Conservation (phyloP, 23 red algal genomes). For the Chondrus crispus region DNA sequence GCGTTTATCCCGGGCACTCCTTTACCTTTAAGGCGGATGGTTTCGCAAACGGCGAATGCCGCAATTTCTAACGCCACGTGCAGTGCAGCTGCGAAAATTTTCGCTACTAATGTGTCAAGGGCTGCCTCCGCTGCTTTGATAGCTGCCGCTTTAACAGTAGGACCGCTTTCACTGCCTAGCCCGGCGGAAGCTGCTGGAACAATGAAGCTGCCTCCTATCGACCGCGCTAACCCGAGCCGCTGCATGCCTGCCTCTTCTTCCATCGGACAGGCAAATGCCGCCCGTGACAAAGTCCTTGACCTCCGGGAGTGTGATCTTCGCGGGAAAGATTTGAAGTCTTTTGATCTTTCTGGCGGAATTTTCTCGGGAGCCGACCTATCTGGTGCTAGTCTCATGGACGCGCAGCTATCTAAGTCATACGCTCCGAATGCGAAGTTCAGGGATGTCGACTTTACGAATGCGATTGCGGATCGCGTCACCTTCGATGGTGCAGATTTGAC, state of each 20-base stretch:
- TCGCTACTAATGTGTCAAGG: too few species aligned
- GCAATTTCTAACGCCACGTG: too few species aligned
- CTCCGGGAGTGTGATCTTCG: slow-evolving; percentile 82
- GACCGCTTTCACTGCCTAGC: background rate
- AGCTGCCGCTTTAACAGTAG: background rate
- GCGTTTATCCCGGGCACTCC: too few species aligned
- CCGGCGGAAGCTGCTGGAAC: background rate
- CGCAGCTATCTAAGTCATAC: slow-evolving; percentile 76
- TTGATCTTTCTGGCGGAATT: slow-evolving; percentile 79
- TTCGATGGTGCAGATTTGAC: slow-evolving; percentile 84
- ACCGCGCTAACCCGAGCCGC: slow-evolving; percentile 33
- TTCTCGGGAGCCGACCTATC: slow-evolving; percentile 51
- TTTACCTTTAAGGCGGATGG: too few species aligned
- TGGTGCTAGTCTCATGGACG: slow-evolving; percentile 51
- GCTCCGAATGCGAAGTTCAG: slow-evolving; percentile 43
- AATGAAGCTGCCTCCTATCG: slow-evolving; percentile 50
- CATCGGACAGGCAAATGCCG: slow-evolving; percentile 95
- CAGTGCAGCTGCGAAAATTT: too few species aligned
- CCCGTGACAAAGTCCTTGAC: slow-evolving; percentile 78
- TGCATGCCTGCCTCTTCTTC: slow-evolving; percentile 70
- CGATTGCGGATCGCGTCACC: slow-evolving; percentile 80
- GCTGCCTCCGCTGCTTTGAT: background rate
- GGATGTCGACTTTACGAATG: slow-evolving; percentile 69
- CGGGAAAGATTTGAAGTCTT: slow-evolving; percentile 44
- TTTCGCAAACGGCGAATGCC: too few species aligned